Conservation (phyloP, 192 early-diverging fungal species). For the Linnemannia elongata region DNA sequence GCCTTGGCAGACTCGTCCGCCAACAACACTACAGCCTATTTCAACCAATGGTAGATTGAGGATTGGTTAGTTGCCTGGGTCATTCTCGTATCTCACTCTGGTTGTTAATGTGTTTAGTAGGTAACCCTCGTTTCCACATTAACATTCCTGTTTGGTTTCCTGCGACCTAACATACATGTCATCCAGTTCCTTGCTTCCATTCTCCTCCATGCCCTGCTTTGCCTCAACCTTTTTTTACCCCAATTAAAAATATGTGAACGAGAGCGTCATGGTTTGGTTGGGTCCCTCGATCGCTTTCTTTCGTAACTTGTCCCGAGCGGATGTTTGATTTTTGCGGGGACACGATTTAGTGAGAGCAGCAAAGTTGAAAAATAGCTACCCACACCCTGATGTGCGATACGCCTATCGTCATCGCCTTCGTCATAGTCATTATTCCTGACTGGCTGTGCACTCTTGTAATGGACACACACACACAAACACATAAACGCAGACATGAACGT, state of each 20-base stretch:
- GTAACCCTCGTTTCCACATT: neutral
- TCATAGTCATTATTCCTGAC: neutral
- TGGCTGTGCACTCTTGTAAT: neutral
- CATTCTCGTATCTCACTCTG: neutral
- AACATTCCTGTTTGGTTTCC: neutral
- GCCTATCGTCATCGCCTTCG: neutral
- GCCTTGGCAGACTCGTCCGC: constrained; percentile 59
- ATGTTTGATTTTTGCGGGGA: neutral
- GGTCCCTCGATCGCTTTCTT: neutral
- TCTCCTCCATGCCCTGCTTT: neutral
- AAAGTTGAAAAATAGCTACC: neutral
- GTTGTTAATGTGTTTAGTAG: neutral
- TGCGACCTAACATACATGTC: neutral
- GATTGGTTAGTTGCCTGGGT: neutral
- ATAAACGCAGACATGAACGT: neutral
- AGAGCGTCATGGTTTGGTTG: neutral
- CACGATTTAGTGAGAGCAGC: neutral
- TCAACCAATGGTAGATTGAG: neutral
- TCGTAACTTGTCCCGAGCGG: neutral
- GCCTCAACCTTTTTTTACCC: neutral
- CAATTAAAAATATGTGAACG: neutral
- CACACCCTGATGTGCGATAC: neutral
- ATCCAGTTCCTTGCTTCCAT: neutral
- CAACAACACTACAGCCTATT: constrained; percentile 51
- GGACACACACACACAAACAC: neutral